Evolutionary conservation across 257 asterid genomes (phyloP).

Genomic region (Rehmannia glutinosa): DNA sequence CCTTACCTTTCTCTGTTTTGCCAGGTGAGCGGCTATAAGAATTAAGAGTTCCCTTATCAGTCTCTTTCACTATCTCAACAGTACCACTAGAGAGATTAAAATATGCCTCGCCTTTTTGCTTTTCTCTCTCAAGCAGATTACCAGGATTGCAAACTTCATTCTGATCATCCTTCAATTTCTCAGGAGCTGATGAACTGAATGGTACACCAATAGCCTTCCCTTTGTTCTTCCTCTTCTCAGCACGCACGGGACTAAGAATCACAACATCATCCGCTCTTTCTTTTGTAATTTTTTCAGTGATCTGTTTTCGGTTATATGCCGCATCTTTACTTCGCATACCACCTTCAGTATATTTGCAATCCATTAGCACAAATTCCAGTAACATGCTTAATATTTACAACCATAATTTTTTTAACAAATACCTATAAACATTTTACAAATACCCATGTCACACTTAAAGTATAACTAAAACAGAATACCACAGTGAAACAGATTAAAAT

Average conservation of each 20-base stretch:
- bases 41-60: constrained; percentile 17
- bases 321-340: constrained; percentile 21
- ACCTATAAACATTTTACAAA: neutral
- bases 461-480: neutral
- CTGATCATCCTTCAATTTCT: constrained; percentile 12
- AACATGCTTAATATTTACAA: neutral
- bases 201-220: constrained; percentile 34
- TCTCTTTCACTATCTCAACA: constrained; percentile 23
- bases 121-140: constrained; percentile 6
- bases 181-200: constrained; percentile 14
- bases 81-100: constrained; percentile 14
- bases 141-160: neutral
- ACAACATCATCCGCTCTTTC: constrained; percentile 8
- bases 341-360: constrained; percentile 29
- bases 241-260: constrained; percentile 21
- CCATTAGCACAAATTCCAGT: neutral
- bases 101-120: constrained; percentile 1
- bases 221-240: constrained; percentile 31
- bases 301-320: constrained; percentile 11
- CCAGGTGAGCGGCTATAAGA: constrained; percentile 13
- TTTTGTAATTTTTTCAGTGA: constrained; percentile 15
- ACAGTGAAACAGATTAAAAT: neutral
- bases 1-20: constrained; percentile 22
- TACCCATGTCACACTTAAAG: neutral
- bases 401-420: neutral